Evolutionary conservation across 441 rosid species (phyloP).

Genomic region (Corymbia calophylla): DNA sequence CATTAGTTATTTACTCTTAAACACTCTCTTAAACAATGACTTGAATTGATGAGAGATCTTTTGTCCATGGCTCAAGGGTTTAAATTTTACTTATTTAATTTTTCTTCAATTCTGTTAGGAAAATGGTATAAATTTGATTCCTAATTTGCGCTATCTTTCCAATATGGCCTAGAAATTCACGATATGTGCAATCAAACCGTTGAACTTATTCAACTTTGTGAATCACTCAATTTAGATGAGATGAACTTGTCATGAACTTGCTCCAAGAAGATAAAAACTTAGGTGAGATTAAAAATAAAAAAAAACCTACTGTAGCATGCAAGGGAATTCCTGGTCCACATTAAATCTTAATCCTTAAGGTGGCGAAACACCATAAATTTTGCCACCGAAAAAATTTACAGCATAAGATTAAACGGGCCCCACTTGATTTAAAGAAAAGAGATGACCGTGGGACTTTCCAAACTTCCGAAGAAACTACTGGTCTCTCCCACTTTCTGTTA

Average conservation of each 20-base stretch:
- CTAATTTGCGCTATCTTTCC: neutral
- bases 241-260: neutral
- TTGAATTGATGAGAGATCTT: neutral
- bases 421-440: neutral
- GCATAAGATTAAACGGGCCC: neutral
- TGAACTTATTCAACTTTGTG: neutral
- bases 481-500: neutral
- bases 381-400: rapidly evolving
- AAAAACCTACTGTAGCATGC: neutral
- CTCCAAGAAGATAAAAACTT: neutral
- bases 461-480: neutral
- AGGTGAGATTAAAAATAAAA: neutral
- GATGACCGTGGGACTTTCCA: neutral
- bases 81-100: neutral
- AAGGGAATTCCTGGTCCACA: neutral
- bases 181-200: neutral
- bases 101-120: neutral
- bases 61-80: neutral
- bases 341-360: neutral
- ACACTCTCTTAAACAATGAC: neutral
- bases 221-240: neutral
- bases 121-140: neutral
- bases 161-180: rapidly evolving
- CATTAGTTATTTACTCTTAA: neutral
- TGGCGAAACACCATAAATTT: neutral